Percentiles rank a stretch among this genome's conserved stretches.
phyloP scores from a whole-genome alignment of 306 rosid genomes.

The Castanea sativa region DNA sequence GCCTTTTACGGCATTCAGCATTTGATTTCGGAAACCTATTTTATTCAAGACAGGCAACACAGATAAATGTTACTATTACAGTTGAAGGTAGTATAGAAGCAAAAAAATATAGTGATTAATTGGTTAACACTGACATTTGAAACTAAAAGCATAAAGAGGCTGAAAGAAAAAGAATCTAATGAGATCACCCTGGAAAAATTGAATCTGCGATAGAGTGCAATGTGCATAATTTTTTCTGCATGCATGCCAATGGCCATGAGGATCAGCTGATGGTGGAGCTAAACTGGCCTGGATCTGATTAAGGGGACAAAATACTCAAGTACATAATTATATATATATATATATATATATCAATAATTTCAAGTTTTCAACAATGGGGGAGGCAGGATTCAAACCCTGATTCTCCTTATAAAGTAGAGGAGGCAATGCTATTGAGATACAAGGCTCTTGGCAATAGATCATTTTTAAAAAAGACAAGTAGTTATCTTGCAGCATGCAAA shows the following conservation, averaged over 20 bases:
- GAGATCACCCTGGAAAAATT: conserved; percentile 68
- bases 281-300: conserved; percentile 71
- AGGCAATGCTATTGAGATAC: too few relatives aligned
- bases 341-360: not conserved
- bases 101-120: conserved; percentile 1
- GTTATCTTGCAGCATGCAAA: too few relatives aligned
- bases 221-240: conserved; percentile 64
- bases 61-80: too few relatives aligned
- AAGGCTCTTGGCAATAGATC: too few relatives aligned
- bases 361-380: not conserved
- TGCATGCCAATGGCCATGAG: conserved; percentile 62
- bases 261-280: conserved; percentile 80
- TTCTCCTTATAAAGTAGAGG: too few relatives aligned
- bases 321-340: not conserved
- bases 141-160: not conserved
- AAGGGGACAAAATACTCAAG: conserved; percentile 18
- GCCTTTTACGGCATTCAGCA: conserved; percentile 52
- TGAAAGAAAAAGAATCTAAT: not conserved
- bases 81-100: not conserved
- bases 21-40: conserved; percentile 79
- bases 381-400: too few relatives aligned
- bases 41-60: not conserved
- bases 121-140: not conserved
- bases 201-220: conserved; percentile 76
- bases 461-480: too few relatives aligned